Evolutionary conservation across 2,329 filamentous ascomycete genomes (phyloP), one percentile per base, ranked within the genome.

Genomic region (Fusarium sp.): DNA sequence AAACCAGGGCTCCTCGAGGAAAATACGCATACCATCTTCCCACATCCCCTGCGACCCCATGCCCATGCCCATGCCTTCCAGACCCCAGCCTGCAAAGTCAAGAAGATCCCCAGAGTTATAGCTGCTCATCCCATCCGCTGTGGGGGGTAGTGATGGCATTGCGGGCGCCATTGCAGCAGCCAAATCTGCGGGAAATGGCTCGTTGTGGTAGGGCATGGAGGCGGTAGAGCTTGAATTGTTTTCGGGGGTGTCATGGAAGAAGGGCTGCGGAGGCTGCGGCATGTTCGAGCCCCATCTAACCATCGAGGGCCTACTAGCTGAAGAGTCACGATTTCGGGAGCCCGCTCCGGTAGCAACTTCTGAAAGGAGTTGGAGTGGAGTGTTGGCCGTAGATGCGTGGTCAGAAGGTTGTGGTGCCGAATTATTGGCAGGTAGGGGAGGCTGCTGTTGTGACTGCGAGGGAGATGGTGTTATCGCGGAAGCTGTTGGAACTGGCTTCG

Each of bases 331-430:
- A 36, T 54, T 58, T 42, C 66, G 65, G 24, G 76, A 39, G 56
- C 48, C 68, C 50, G 67, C 70, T 48, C 85, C 83, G 56, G 85
- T 86, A n/a, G 88, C 88, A 39, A 89, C 85, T 74, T 90, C 88
- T 42, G 88, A 89, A 12, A 90, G 84, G 30, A 90, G 82, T 59
- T 89, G 87, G 8, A 90, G 83, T 3, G 88, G 88, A 1, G 88
- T 89, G 75, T 87, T 89, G 38, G 83, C 83, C 77, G 82, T 78
- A 20, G 75, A 74, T 22, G 74, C 70, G 17, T 36, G 73, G 12
- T 76, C 74, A 9, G 62, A 48, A 6, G 70, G 64, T 26, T 74
- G 75, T 13, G 73, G 70, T 38, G 62, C 52, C 44, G 75, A 57
- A 50, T 61, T 62, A 42, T 59, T 73, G 47, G 36, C 41, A 32